phyloP scores from a whole-genome alignment of 2,329 filamentous ascomycete species.

The Fusarium verrucosum region DNA sequence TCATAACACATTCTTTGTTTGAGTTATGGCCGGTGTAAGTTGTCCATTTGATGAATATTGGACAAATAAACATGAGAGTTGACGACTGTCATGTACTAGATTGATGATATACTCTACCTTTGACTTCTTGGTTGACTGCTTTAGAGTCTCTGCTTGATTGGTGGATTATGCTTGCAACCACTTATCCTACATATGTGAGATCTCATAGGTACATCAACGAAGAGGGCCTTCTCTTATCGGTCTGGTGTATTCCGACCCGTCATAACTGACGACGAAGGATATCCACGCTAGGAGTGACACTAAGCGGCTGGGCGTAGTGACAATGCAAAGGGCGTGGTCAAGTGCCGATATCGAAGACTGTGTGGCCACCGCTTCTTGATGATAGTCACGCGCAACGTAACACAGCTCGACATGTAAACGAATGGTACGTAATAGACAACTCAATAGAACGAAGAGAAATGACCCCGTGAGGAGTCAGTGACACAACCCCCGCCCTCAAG shows the following conservation, averaged over 20 bases:
- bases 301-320: slow-evolving; percentile 30
- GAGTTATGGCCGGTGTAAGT: background rate
- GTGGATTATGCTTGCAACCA: background rate
- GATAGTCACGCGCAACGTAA: slow-evolving; percentile 17
- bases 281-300: slow-evolving; percentile 10
- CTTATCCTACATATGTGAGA: background rate
- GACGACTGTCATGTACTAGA: background rate
- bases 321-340: slow-evolving; percentile 31
- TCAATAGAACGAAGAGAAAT: slow-evolving; percentile 6
- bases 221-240: slow-evolving; percentile 3
- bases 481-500: slow-evolving; percentile 24
- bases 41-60: background rate
- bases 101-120: background rate
- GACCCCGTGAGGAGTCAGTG: slow-evolving; percentile 21
- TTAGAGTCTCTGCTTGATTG: background rate
- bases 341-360: slow-evolving; percentile 27
- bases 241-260: background rate
- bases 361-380: slow-evolving; percentile 5
- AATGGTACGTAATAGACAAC: slow-evolving; percentile 28
- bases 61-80: background rate
- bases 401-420: background rate
- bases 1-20: background rate
- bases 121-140: background rate
- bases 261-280: background rate
- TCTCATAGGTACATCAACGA: too few relatives aligned